phyloP scores from a whole-genome alignment of 805 yeast genomes.

The Metschnikowia kofuensis region DNA sequence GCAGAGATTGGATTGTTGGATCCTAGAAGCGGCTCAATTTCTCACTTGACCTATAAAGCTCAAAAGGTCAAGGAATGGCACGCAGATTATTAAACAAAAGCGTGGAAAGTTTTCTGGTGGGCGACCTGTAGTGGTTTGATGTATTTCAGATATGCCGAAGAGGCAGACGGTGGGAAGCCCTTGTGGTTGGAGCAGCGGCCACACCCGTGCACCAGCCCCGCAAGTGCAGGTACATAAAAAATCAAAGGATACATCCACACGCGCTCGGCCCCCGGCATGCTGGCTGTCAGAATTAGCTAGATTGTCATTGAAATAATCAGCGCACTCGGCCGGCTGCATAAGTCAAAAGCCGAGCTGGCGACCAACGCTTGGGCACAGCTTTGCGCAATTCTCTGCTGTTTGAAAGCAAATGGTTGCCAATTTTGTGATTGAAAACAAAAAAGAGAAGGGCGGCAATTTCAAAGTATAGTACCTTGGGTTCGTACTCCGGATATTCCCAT shows the following conservation, averaged over 20 bases:
- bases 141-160: slow-evolving; percentile 1
- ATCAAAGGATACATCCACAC: not conserved
- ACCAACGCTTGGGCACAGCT: not conserved
- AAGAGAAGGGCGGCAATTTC: too few relatives aligned
- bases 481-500: too few relatives aligned
- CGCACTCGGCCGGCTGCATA: too few relatives aligned
- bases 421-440: not conserved
- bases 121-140: not conserved
- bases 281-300: too few relatives aligned
- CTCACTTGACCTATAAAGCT: not conserved
- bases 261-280: too few relatives aligned
- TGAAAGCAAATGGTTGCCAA: not conserved
- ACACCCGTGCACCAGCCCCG: slow-evolving; percentile 9
- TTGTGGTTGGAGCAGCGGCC: slow-evolving; percentile 7
- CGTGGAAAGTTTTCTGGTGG: not conserved
- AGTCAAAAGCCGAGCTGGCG: too few relatives aligned
- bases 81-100: not conserved
- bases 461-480: too few relatives aligned
- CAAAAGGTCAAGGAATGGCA: too few relatives aligned
- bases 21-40: not conserved
- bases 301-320: too few relatives aligned
- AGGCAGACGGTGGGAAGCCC: slow-evolving; percentile 8
- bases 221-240: slow-evolving; percentile 5
- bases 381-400: not conserved
- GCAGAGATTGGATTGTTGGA: not conserved